Evolutionary conservation across 139 green algal genomes (phyloP).

Genomic region (Chlamydomonas eustigma): DNA sequence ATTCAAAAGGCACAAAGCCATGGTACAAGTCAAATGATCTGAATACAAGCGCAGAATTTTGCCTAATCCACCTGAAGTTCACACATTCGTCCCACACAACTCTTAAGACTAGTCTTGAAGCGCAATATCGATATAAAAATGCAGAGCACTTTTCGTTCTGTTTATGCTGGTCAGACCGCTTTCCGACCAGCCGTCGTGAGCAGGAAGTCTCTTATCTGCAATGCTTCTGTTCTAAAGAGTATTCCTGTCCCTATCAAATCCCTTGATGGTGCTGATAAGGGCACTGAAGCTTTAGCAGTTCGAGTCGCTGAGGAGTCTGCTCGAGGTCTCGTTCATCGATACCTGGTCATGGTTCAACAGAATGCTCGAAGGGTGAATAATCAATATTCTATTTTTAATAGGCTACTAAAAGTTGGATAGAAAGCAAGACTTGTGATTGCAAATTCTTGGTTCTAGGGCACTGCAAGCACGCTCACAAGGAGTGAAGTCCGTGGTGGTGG

Average conservation of each 20-base stretch:
- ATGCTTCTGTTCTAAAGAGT: conserved; percentile 42
- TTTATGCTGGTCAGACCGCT: background rate
- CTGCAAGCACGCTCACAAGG: conserved; percentile 85
- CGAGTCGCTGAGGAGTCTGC: conserved; percentile 67
- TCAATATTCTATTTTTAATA: background rate
- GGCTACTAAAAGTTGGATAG: background rate
- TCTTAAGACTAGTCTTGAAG: too few relatives aligned
- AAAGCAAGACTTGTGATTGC: background rate
- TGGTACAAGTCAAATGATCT: too few relatives aligned
- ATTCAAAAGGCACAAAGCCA: too few relatives aligned
- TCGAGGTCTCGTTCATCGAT: conserved; percentile 89
- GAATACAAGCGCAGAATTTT: too few relatives aligned
- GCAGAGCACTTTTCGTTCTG: background rate
- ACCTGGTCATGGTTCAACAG: conserved; percentile 77
- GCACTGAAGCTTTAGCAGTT: conserved; percentile 62
- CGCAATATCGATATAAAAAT: background rate
- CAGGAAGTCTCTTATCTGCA: conserved; percentile 24
- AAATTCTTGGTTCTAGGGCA: conserved; percentile 59
- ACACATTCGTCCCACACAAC: too few relatives aligned
- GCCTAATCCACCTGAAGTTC: too few relatives aligned
- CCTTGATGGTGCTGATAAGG: conserved; percentile 56
- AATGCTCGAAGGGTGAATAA: conserved; percentile 70
- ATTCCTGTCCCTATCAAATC: conserved; percentile 56
- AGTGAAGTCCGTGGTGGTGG: conserved; percentile 92
- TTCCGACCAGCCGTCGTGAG: background rate